These are phyloP conservation scores for Eucalyptus tenuipes DNA, from an alignment of 345 rosid species.

Conservation along the genomic window DNA sequence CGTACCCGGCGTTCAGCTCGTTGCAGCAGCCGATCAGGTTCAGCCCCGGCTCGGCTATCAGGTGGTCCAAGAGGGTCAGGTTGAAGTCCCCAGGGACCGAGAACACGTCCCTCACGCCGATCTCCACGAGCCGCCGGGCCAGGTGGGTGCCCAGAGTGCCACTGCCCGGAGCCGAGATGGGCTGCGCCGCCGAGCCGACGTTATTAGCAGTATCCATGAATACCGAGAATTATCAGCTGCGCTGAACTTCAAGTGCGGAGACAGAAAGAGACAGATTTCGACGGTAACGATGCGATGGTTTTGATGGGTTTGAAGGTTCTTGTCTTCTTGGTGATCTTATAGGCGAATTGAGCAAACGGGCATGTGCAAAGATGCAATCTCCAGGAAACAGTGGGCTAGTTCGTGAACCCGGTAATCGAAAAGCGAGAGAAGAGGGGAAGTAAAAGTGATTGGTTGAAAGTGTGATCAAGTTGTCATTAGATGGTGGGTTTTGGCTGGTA, in stretches of 20 bases:
- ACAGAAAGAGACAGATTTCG: not conserved
- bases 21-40: slow-evolving; percentile 61
- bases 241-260: not conserved
- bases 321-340: not conserved
- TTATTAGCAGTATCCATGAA: slow-evolving; percentile 25
- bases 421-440: not conserved
- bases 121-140: slow-evolving; percentile 61
- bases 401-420: not conserved
- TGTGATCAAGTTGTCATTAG: not conserved
- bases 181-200: slow-evolving; percentile 24
- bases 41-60: slow-evolving; percentile 45
- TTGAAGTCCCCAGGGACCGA: slow-evolving; percentile 74
- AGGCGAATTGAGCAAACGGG: not conserved
- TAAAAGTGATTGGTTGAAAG: not conserved
- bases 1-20: slow-evolving; percentile 77
- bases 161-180: slow-evolving; percentile 3
- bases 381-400: not conserved
- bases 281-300: not conserved
- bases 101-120: slow-evolving; percentile 57
- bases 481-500: not conserved
- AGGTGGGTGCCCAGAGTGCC: slow-evolving; percentile 52
- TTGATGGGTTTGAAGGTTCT: not conserved
- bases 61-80: slow-evolving; percentile 48
- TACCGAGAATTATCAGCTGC: not conserved
- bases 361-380: not conserved